Percentiles rank a stretch among this genome's conserved stretches.
Conservation (phyloP, 495 filamentous ascomycete genomes). For the Darksidea phi region DNA sequence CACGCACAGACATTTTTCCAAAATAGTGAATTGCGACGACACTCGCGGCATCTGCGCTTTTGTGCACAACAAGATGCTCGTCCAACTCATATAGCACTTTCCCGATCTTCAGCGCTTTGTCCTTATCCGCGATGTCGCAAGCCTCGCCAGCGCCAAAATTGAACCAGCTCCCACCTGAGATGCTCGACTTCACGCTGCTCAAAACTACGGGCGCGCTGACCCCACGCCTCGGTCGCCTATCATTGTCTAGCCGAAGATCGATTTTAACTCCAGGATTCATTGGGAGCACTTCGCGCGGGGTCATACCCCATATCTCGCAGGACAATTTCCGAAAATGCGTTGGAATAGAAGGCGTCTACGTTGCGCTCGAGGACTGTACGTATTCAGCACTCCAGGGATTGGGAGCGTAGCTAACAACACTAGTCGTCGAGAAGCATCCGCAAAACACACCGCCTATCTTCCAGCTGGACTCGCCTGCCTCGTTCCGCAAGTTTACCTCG, state of each 20-base stretch:
- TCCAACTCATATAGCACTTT: neutral
- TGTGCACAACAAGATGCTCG: neutral
- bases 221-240: constrained; percentile 59
- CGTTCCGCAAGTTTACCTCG: constrained; percentile 72
- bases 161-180: constrained; percentile 35
- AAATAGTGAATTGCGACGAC: neutral
- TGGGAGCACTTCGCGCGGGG: constrained; percentile 74
- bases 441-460: constrained; percentile 55
- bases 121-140: neutral
- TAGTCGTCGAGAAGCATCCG: constrained; percentile 64
- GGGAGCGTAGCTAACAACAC: constrained; percentile 36
- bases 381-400: constrained; percentile 40
- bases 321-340: constrained; percentile 72
- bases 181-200: constrained; percentile 44
- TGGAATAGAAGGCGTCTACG: constrained; percentile 65
- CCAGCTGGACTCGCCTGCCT: constrained; percentile 38
- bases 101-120: neutral
- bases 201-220: constrained; percentile 29
- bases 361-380: constrained; percentile 92
- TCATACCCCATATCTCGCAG: constrained; percentile 81
- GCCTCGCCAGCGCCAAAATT: neutral
- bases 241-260: constrained; percentile 56
- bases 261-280: constrained; percentile 82
- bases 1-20: neutral
- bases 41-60: neutral